Conservation (phyloP, 2,329 filamentous ascomycete genomes). For the Paecilomyces dactylethromorphus region DNA sequence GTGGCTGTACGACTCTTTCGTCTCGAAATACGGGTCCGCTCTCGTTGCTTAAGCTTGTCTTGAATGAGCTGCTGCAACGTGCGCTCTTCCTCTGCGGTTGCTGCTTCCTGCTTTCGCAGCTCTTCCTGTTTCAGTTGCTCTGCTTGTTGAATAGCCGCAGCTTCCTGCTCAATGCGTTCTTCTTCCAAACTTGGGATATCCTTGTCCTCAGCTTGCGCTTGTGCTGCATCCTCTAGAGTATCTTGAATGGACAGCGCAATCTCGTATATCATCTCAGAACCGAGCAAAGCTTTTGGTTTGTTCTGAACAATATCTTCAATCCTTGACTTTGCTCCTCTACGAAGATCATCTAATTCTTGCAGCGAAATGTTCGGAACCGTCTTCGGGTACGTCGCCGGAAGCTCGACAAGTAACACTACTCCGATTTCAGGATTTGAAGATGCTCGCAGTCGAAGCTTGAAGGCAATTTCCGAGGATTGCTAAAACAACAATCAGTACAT, state of each 20-base stretch:
- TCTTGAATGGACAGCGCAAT: constrained; percentile 57
- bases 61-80: constrained; percentile 32
- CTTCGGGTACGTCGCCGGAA: constrained; percentile 89
- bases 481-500: constrained; percentile 23
- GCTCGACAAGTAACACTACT: constrained; percentile 66
- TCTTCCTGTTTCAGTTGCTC: constrained; percentile 47
- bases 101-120: constrained; percentile 34
- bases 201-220: constrained; percentile 65
- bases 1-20: constrained; percentile 32
- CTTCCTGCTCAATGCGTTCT: constrained; percentile 78
- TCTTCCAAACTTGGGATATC: constrained; percentile 82
- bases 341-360: constrained; percentile 58
- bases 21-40: constrained; percentile 27
- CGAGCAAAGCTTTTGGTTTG: constrained; percentile 59
- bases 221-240: constrained; percentile 78
- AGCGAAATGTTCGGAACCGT: constrained; percentile 67
- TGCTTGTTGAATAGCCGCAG: constrained; percentile 53
- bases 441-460: constrained; percentile 72
- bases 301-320: constrained; percentile 63
- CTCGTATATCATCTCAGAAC: constrained; percentile 60
- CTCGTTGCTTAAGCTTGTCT: constrained; percentile 29
- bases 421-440: constrained; percentile 65
- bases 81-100: constrained; percentile 34
- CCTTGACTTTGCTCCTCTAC: constrained; percentile 64
- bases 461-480: constrained; percentile 72